Conservation (phyloP, 2,329 filamentous ascomycete species). For the Pyrenochaeta sp. region DNA sequence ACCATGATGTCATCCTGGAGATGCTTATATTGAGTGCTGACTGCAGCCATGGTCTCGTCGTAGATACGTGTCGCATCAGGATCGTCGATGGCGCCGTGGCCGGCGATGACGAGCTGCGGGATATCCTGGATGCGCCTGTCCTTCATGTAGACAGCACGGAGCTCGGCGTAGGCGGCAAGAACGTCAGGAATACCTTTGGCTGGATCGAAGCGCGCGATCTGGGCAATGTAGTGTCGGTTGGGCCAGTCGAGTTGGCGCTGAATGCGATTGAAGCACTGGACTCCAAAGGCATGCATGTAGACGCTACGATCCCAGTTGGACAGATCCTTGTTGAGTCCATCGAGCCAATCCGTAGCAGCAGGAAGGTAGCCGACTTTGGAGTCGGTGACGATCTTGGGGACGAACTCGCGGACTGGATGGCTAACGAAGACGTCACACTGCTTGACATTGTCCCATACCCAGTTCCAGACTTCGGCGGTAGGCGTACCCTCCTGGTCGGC, state of each 20-base stretch:
- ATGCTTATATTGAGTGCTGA: slow-evolving; percentile 65
- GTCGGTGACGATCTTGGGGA: slow-evolving; percentile 71
- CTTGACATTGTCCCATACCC: slow-evolving; percentile 75
- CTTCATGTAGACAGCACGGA: slow-evolving; percentile 68
- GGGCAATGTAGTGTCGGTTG: slow-evolving; percentile 74
- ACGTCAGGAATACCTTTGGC: slow-evolving; percentile 83
- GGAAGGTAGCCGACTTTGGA: slow-evolving; percentile 77
- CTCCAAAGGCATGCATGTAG: slow-evolving; percentile 77
- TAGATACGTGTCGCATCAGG: slow-evolving; percentile 77
- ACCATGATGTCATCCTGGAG: slow-evolving; percentile 69
- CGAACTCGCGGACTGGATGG: slow-evolving; percentile 78
- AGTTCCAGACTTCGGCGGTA: slow-evolving; percentile 77
- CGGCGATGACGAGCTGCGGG: slow-evolving; percentile 78
- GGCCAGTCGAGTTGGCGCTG: slow-evolving; percentile 68
- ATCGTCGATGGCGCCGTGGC: slow-evolving; percentile 82
- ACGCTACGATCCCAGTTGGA: slow-evolving; percentile 74
- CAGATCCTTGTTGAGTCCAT: slow-evolving; percentile 80
- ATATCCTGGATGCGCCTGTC: slow-evolving; percentile 57
- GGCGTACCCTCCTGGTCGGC: slow-evolving; percentile 68
- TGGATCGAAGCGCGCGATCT: slow-evolving; percentile 83
- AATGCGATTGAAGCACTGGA: slow-evolving; percentile 64
- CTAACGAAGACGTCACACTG: slow-evolving; percentile 80
- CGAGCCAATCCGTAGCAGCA: slow-evolving; percentile 83
- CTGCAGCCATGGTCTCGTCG: slow-evolving; percentile 72
- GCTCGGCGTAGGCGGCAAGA: slow-evolving; percentile 76